Evolutionary conservation across 2,329 filamentous ascomycete genomes (phyloP), one percentile per base, ranked within the genome.

Genomic region (Sporothrix humicola): DNA sequence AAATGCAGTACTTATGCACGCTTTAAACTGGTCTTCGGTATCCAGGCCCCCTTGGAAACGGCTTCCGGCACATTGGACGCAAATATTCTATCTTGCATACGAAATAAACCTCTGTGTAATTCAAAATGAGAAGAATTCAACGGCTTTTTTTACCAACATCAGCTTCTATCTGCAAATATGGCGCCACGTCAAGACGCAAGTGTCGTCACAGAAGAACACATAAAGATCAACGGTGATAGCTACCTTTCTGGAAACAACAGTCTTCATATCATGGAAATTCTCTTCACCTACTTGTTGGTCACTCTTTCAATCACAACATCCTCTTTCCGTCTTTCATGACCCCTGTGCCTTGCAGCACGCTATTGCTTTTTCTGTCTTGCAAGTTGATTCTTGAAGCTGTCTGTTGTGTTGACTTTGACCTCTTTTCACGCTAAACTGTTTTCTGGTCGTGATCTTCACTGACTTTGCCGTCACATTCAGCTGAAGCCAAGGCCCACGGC

Each of bases 331-430:
- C 44, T 48, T 50, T 50, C 61, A 66, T 2, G n/a, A 13, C 42
- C 65, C 65, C 46, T 68, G 23, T 20, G 1, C 46, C 5, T 15
- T 52, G 65, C 65, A 68, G 46, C 23, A 52, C 65, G 44, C 65
- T 68, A 52, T 52, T 50, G 23, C 44, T 31, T 17, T 52, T 23
- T 68, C 2, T 50, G 44, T 68, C 44, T 68, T 31, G 44, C 63
- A 26, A 26, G 23, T 26, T 26, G 23, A 26, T 26, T 26, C 23
- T 26, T 26, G 23, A 26, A 26, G 23, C 23, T 26, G 23, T 26
- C 3, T 26, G 23, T 26, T 26, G 23, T 26, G 23, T 26, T 26
- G 23, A 63, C 20, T 26, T 23, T 56, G 13, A 37, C 4, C 13
- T 23, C 10, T 54, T 54, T 20, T 20, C 3, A 26, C 9, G 42